Percentiles rank a stretch among this genome's conserved stretches.
phyloP scores from a whole-genome alignment of 148 eudicot species.

The Fagopyrum esculentum region DNA sequence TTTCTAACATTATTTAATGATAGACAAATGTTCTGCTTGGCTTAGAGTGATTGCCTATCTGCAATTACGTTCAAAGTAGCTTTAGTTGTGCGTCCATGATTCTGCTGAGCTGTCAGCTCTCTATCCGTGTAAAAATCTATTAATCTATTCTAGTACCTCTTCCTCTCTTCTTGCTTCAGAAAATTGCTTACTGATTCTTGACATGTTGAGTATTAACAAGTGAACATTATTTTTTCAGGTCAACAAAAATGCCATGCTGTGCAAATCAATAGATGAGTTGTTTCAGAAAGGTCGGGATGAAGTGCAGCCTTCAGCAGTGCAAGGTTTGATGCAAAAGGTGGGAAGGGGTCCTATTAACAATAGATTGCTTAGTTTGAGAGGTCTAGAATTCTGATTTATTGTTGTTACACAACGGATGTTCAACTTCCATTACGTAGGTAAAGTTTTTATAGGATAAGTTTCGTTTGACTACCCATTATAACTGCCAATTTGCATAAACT shows the following conservation, averaged over 20 bases:
- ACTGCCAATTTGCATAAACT: neutral
- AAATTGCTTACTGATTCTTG: neutral
- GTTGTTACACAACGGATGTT: too few species aligned
- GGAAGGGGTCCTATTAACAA: conserved; percentile 12
- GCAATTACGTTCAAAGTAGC: neutral
- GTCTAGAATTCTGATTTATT: neutral
- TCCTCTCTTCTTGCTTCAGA: neutral
- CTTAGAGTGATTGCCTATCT: neutral
- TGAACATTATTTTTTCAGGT: conserved; percentile 40
- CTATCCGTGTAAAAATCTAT: neutral
- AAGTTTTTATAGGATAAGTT: too few species aligned
- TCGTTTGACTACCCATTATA: too few species aligned
- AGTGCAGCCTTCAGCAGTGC: conserved; percentile 41
- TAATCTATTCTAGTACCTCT: neutral
- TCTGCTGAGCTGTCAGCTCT: neutral
- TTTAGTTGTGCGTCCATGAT: neutral
- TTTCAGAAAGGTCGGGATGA: conserved; percentile 50
- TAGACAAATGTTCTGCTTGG: neutral
- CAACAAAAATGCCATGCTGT: conserved; percentile 62
- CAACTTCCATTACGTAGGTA: too few species aligned
- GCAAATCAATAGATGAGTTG: conserved; percentile 69
- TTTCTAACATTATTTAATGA: neutral
- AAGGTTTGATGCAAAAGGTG: conserved; percentile 61
- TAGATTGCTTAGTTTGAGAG: neutral
- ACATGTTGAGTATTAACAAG: neutral